Evolutionary conservation across 192 early-diverging fungal genomes (phyloP).

Genomic region (Chytriomyces sp.): DNA sequence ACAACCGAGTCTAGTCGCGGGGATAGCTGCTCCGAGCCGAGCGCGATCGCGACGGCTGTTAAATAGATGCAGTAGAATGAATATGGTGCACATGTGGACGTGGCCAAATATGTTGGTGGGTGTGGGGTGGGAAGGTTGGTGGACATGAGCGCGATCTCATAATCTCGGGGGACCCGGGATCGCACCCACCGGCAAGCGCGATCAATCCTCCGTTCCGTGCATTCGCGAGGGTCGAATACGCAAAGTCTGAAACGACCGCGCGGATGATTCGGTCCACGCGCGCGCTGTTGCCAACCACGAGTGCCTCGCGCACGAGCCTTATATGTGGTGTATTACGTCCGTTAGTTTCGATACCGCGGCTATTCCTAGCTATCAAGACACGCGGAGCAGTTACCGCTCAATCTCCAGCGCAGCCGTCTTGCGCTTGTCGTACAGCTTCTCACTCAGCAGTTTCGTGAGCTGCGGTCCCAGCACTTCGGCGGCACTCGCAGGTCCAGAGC

Average conservation of each 20-base stretch:
- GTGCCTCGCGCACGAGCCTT: conserved; percentile 43
- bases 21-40: conserved; percentile 60
- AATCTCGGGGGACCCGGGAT: conserved; percentile 37
- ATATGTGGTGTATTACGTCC: neutral
- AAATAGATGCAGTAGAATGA: conserved; percentile 5
- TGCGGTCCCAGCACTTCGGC: conserved; percentile 14
- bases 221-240: conserved; percentile 82
- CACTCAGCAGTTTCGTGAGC: conserved; percentile 36
- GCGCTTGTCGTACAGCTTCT: conserved; percentile 93
- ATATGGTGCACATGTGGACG: no score
- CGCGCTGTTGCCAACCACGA: conserved; percentile 32
- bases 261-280: conserved; percentile 73
- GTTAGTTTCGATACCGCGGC: neutral
- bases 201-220: conserved; percentile 93
- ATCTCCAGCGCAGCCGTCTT: conserved; percentile 90
- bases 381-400: conserved; percentile 61
- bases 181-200: conserved; percentile 66
- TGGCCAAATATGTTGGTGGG: no score
- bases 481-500: no score
- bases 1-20: conserved; percentile 69
- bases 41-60: conserved; percentile 22
- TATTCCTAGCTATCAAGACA: neutral
- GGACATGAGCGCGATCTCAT: conserved; percentile 83
- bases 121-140: conserved; percentile 20
- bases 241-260: conserved; percentile 83